Base-by-base conservation (phyloP, 768 basidiomycete species). In the Mycena olivaceomarginata region DNA sequence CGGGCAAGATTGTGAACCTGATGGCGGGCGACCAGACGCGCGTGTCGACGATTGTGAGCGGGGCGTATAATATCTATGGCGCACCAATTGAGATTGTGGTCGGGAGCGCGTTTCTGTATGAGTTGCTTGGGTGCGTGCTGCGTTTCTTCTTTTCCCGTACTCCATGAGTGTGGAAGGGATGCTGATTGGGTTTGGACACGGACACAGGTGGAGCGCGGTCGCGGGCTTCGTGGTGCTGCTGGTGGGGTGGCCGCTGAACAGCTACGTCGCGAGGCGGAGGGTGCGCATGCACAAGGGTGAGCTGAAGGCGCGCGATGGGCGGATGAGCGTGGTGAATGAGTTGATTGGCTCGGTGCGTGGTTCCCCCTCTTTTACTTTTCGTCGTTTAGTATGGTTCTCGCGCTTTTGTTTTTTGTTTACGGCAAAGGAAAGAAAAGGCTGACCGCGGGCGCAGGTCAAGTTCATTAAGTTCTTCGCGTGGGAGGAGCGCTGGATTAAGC, bases 381-480 rank as follows among this genome's bases (percentile, higher is more conserved):
- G 31, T 31, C 31, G 1, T 31, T 31, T 31, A 3, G 31, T 31
- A 3, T 31, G 31, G 31, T 3, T 31, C 31, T 31, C 31, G 31
- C 31, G 13, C 40, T 20, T 31, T 31, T 31, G 31, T 31, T 31
- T 31, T 31, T 31, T 31, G 31, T 31, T 31, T 31, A 31, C 31
- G 31, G 31, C 31, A 31, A 31, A 31, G 31, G 31, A 31, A 31
- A 31, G 31, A 31, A 31, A 31, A 25, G 31, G n/a, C 16, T 37
- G 39, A 63, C 43, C 25, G 45, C 13, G 46, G 46, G 15, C 15
- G 7, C 16, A 74, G 73, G 57, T 76, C 72, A 94, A 94, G 84
- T 94, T 95, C 81, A 93, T 95, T 88, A 95, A 96, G 83, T 95
- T 96, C 88, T 96, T 96, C 77, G 94, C 94, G 1, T 96, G 95